Base-by-base conservation (phyloP, 2,329 filamentous ascomycete genomes). In the Atkinsonella texensis region DNA sequence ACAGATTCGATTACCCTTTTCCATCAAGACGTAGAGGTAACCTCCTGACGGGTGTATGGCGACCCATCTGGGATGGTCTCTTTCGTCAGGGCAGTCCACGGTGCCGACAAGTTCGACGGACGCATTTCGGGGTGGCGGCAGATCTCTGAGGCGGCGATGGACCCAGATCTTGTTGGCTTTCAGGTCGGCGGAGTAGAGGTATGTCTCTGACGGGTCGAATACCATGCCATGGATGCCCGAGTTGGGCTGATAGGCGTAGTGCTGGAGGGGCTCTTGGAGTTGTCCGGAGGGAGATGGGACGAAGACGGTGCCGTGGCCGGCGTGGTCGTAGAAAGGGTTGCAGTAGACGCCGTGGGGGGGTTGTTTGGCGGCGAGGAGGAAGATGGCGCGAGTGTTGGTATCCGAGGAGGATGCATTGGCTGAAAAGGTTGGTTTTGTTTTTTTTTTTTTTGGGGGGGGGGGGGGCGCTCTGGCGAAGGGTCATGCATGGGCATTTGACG, bases 281-380 rank as follows among this genome's bases (percentile, higher is more conserved):
- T 69, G 70, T 28, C 85, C 85, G 4, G 65, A 52, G 0, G 57
- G 40, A 46, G 78, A 74, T 48, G 83, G 77, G 49, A 77, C 74
- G 69, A 88, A 88, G 64, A 94, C 79, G 63, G 89, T 89, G 54
- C 88, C 87, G 64, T 81, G 85, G 57, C 87, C 87, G 39, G 89
- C 89, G 64, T 90, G 78, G 55, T 87, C 80, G 74, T 95, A 95
- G 69, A 95, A 95, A 9, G 89, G 89, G 67, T 93, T 93, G 66
- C 86, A 87, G 70, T 95, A 95, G 55, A 95, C 86, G 59, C 79
- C 80, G 67, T 89, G 87, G 0, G 89, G 89, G 1, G 87, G 76
- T 60, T 87, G 79, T 59, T 83, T 77, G 20, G 87, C 86, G 32
- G 89, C 85, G 48, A 95, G 80, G 53, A 91, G 78, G 72, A 95